phyloP scores from a whole-genome alignment of 163 green algal species.

The Smithsoniella earleae region DNA sequence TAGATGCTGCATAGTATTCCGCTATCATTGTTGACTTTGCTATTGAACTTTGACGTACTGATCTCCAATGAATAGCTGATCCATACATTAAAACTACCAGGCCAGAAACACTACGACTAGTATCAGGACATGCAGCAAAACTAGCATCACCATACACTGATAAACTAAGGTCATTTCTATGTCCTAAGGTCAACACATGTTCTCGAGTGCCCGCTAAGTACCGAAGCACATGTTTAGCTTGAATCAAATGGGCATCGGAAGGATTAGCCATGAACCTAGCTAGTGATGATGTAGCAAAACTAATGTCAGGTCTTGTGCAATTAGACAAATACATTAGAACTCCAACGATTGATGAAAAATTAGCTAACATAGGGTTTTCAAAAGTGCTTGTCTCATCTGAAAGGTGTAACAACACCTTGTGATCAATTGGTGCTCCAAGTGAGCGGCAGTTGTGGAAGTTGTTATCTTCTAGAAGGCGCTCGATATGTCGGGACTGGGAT shows the following conservation, averaged over 20 bases:
- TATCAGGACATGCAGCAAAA: conserved; percentile 31
- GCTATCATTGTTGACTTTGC: conserved; percentile 39
- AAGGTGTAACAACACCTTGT: neutral
- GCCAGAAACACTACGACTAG: conserved; percentile 25
- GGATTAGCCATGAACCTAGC: neutral
- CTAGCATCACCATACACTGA: conserved; percentile 35
- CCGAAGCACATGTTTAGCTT: conserved; percentile 1
- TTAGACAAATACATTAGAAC: neutral
- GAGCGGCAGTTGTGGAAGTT: neutral
- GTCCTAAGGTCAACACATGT: too few species aligned
- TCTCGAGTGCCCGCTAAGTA: too few species aligned
- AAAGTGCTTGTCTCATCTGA: neutral
- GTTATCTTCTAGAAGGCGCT: neutral
- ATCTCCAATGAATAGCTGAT: conserved; percentile 39
- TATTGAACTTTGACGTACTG: conserved; percentile 39
- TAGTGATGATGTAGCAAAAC: neutral
- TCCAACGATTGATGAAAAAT: neutral
- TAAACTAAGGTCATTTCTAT: too few species aligned
- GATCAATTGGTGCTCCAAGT: too few species aligned
- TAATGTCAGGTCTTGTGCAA: neutral
- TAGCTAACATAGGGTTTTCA: neutral
- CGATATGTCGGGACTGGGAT: neutral
- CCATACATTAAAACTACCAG: conserved; percentile 38
- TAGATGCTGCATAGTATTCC: conserved; percentile 43
- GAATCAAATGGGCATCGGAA: conserved; percentile 3